Percentiles rank a stretch among this genome's conserved stretches.
These are phyloP conservation scores for Hygrocybe punicea DNA, from an alignment of 768 basidiomycete genomes.

Conservation along the genomic window DNA sequence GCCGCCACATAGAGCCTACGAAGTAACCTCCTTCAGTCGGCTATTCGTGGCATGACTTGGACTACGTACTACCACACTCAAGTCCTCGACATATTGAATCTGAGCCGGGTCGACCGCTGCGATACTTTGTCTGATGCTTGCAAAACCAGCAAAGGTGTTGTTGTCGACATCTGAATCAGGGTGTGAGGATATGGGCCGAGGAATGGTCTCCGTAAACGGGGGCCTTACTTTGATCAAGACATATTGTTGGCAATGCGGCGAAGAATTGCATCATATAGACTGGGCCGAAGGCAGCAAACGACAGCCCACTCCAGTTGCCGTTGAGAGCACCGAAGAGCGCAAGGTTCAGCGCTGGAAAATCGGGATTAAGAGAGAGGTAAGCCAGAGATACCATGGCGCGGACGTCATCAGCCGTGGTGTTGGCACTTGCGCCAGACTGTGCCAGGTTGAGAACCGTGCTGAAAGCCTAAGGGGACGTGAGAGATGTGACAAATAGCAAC, in stretches of 20 bases:
- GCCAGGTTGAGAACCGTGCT: neutral
- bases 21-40: neutral
- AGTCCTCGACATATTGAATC: neutral
- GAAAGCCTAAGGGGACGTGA: neutral
- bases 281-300: neutral
- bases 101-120: neutral
- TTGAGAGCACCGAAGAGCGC: neutral
- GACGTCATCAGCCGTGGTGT: neutral
- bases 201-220: no score
- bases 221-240: neutral
- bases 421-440: neutral
- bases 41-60: neutral
- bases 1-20: slow-evolving; percentile 1
- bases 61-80: neutral
- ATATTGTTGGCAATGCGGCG: neutral
- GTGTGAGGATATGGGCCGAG: no score
- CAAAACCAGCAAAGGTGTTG: slow-evolving; percentile 1
- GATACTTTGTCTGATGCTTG: neutral
- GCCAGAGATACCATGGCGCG: neutral
- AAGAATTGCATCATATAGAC: neutral
- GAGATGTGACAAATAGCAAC: neutral
- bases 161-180: neutral
- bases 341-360: neutral
- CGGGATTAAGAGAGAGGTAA: neutral
- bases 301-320: neutral